A percentile compares a stretch with the other conserved stretches of the same genome.
These are phyloP conservation scores for Aspergillus persii DNA, from an alignment of 2,329 filamentous ascomycete species.

Conservation along the genomic window DNA sequence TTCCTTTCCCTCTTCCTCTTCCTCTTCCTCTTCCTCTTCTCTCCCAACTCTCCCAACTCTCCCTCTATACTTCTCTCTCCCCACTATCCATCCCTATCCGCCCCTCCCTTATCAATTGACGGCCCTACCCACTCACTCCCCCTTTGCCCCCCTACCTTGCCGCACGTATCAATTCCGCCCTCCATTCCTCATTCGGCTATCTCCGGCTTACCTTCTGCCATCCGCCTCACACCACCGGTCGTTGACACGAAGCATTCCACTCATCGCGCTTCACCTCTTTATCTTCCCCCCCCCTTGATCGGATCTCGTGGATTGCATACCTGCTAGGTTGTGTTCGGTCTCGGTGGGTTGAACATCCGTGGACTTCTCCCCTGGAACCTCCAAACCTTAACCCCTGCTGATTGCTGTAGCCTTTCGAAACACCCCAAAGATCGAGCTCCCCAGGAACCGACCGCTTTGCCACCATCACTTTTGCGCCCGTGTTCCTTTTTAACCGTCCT, in stretches of 20 bases:
- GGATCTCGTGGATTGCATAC: neutral
- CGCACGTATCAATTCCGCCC: conserved; percentile 26
- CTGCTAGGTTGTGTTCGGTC: neutral
- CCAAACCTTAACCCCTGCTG: conserved; percentile 18
- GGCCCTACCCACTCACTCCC: neutral
- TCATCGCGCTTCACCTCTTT: neutral
- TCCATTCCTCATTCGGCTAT: conserved; percentile 22
- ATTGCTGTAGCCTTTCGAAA: conserved; percentile 6
- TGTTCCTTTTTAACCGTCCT: neutral
- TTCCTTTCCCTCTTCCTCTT: neutral
- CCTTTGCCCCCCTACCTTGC: conserved; percentile 6
- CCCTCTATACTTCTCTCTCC: neutral
- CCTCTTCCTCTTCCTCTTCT: conserved; percentile 2
- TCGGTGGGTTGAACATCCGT: conserved; percentile 11
- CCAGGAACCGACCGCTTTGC: conserved; percentile 21
- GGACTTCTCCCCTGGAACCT: conserved; percentile 8
- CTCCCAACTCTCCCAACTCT: neutral
- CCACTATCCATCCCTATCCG: conserved; percentile 2
- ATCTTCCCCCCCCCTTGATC: neutral
- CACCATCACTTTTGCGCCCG: conserved; percentile 10
- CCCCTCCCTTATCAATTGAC: neutral
- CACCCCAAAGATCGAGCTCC: conserved; percentile 9
- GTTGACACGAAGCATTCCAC: neutral
- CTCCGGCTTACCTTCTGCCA: conserved; percentile 22
- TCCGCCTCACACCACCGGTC: neutral